Conservation (phyloP, 768 basidiomycete species). For the Gautieria morchelliformis region DNA sequence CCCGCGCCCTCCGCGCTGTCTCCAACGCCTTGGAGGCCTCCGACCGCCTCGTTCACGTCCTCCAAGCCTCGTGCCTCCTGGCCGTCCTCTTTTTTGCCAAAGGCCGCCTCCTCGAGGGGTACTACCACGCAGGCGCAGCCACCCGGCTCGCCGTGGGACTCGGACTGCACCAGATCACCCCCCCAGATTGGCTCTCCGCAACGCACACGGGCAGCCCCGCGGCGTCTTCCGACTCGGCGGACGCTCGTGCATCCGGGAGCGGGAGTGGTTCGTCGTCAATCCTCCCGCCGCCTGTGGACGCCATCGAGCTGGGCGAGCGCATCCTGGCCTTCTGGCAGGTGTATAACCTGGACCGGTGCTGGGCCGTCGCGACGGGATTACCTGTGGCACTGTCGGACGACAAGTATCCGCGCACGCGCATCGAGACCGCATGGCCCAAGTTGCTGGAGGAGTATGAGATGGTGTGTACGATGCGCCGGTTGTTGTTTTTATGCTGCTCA, state of each 20-base stretch:
- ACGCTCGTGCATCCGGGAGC: constrained; percentile 25
- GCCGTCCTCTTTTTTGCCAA: constrained; percentile 55
- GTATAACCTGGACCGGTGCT: constrained; percentile 70
- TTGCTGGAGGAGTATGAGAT: constrained; percentile 54
- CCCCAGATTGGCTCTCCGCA: constrained; percentile 16
- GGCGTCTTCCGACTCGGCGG: constrained; percentile 19
- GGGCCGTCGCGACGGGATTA: constrained; percentile 66
- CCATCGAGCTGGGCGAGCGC: constrained; percentile 58
- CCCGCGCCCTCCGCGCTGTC: constrained; percentile 43
- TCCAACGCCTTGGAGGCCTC: constrained; percentile 61
- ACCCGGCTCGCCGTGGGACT: constrained; percentile 65
- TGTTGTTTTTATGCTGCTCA: neutral
- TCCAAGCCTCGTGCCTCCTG: constrained; percentile 68
- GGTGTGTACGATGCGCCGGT: constrained; percentile 28
- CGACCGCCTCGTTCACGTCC: constrained; percentile 44
- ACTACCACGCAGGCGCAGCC: constrained; percentile 62
- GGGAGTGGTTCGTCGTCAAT: constrained; percentile 7
- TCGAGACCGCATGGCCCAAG: constrained; percentile 73
- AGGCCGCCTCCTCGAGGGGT: constrained; percentile 54
- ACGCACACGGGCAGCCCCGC: neutral
- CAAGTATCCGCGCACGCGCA: constrained; percentile 43
- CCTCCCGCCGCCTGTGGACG: constrained; percentile 48
- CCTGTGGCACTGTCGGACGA: constrained; percentile 60
- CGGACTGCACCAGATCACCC: constrained; percentile 53
- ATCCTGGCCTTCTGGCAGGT: constrained; percentile 79